phyloP scores from a whole-genome alignment of 768 basidiomycete genomes.

The Lentinula raphanica region DNA sequence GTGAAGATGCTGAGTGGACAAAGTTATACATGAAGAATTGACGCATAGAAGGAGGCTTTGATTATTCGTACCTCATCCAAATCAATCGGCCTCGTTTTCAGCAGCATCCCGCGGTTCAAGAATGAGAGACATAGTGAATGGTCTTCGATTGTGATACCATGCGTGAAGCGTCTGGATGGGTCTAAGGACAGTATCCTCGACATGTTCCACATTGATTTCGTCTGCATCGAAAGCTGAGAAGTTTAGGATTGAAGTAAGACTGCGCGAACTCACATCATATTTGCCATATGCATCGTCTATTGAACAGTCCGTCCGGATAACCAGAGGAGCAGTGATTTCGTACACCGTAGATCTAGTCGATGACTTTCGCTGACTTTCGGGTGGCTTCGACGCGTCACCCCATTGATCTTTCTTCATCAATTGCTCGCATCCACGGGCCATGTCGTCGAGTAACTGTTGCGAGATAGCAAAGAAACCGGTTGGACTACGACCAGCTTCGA shows the following conservation, averaged over 20 bases:
- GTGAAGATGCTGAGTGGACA: no score
- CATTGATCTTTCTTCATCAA: not conserved
- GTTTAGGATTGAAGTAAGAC: not conserved
- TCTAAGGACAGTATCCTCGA: not conserved
- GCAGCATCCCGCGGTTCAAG: not conserved
- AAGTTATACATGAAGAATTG: no score
- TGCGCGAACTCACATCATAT: not conserved
- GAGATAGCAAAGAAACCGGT: not conserved
- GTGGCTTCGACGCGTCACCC: not conserved
- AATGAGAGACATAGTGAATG: not conserved
- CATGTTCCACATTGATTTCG: not conserved
- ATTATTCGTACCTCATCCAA: not conserved
- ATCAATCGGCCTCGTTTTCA: not conserved
- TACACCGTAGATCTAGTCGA: no score
- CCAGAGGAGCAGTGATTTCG: not conserved
- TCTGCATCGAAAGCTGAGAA: no score
- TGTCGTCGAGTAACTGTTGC: not conserved
- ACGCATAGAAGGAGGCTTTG: no score
- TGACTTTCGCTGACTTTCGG: no score
- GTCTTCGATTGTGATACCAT: not conserved
- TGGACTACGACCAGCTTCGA: not conserved
- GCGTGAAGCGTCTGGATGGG: not conserved
- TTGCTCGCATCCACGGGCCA: not conserved
- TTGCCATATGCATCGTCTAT: no score
- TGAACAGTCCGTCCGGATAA: not conserved